phyloP scores from a whole-genome alignment of 2,329 filamentous ascomycete species.

The Phialophora chinensis region DNA sequence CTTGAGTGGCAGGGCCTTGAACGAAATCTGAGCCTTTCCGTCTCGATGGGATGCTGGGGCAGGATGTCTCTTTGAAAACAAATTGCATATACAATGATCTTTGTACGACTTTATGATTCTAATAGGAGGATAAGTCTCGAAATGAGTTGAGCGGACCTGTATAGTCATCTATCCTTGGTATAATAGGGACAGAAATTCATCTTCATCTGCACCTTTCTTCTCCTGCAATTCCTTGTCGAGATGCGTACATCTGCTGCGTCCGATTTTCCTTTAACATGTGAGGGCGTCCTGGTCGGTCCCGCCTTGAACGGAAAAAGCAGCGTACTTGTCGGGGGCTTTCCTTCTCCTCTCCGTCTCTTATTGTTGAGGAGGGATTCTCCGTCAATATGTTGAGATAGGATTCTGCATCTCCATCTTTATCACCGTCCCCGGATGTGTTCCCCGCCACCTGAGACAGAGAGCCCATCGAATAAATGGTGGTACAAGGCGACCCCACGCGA shows the following conservation, averaged over 20 bases:
- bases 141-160: background rate
- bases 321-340: background rate
- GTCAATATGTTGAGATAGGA: background rate
- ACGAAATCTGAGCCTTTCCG: background rate
- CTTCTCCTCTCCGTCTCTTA: background rate
- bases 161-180: conserved; percentile 1
- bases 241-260: background rate
- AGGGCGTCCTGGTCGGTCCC: background rate
- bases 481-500: background rate
- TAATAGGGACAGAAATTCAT: background rate
- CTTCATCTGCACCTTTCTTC: conserved; percentile 2
- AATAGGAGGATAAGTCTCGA: background rate
- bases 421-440: background rate
- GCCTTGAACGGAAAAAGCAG: background rate
- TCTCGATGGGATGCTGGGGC: background rate
- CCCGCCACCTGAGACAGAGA: background rate
- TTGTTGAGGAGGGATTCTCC: background rate
- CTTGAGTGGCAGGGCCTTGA: background rate
- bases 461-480: conserved; percentile 2
- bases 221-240: background rate
- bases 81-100: background rate
- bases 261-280: background rate
- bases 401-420: background rate
- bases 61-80: background rate
- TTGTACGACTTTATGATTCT: conserved; percentile 1